Evolutionary conservation across 352 stramenopile genomes (phyloP).

Genomic region (Pythium plurisporium): DNA sequence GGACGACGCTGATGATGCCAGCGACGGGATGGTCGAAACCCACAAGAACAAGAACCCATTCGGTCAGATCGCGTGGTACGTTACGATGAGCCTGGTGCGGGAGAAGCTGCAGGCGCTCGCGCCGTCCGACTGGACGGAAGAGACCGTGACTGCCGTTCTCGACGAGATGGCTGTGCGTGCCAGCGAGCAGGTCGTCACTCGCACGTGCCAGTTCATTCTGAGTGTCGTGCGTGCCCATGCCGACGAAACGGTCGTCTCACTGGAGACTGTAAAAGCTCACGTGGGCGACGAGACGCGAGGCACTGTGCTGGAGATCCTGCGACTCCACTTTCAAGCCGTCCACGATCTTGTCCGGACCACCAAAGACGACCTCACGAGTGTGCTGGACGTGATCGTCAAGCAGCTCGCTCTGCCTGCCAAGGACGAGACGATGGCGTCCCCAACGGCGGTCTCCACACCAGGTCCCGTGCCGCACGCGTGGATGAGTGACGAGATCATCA

Average conservation of each 20-base stretch:
- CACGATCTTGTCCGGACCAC: neutral
- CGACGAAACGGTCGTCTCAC: neutral
- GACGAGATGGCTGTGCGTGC: neutral
- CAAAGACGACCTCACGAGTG: neutral
- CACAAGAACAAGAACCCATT: constrained; percentile 9
- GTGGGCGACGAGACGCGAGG: constrained; percentile 1
- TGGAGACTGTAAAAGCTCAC: constrained; percentile 4
- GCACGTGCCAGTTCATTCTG: constrained; percentile 7
- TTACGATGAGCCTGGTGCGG: neutral
- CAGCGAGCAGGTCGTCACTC: neutral
- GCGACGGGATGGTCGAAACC: neutral
- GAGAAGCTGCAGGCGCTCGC: neutral
- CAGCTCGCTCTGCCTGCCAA: neutral
- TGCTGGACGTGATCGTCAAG: constrained; percentile 7
- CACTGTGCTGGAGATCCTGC: constrained; percentile 3
- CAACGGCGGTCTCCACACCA: no score
- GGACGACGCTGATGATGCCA: constrained; percentile 6
- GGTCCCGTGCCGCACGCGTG: constrained; percentile 31
- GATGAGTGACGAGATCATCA: constrained; percentile 32
- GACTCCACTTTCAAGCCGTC: constrained; percentile 1
- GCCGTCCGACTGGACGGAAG: neutral
- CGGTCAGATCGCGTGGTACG: constrained; percentile 18
- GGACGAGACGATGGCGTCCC: constrained; percentile 1
- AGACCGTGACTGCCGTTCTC: neutral
- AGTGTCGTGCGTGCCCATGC: neutral